These are phyloP conservation scores for Podaxis sp. DNA, from an alignment of 768 basidiomycete genomes.

Conservation along the genomic window DNA sequence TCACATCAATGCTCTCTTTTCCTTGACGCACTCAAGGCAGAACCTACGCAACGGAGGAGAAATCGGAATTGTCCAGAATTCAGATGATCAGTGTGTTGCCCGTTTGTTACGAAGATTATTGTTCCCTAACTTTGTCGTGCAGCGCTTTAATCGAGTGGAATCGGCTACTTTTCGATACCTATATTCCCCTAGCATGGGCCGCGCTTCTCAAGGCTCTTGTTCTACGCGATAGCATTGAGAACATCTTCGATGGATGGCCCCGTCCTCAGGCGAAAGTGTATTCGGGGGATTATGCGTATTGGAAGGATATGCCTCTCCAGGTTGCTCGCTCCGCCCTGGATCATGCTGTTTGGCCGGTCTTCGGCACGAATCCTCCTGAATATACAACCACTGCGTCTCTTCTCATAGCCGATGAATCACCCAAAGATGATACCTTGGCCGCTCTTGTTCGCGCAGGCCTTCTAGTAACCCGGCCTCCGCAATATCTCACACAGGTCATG, in stretches of 20 bases:
- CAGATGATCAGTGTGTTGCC: conserved; percentile 39
- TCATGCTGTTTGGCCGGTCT: conserved; percentile 35
- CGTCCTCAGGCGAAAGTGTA: conserved; percentile 28
- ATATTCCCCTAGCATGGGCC: conserved; percentile 45
- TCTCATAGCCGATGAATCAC: conserved; percentile 28
- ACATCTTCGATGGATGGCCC: conserved; percentile 44
- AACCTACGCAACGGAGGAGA: conserved; percentile 43
- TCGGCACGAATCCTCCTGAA: conserved; percentile 13
- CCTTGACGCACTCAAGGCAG: conserved; percentile 44
- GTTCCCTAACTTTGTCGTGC: background rate
- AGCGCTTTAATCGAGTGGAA: conserved; percentile 53
- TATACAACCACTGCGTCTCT: conserved; percentile 6
- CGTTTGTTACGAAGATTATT: background rate
- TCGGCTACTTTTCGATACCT: conserved; percentile 39
- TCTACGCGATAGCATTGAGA: conserved; percentile 16
- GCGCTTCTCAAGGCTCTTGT: conserved; percentile 32
- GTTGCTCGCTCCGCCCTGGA: conserved; percentile 29
- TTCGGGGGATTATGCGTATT: conserved; percentile 41
- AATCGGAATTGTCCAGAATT: conserved; percentile 34
- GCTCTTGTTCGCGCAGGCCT: conserved; percentile 35
- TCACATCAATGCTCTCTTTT: conserved; percentile 48
- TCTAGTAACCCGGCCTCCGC: conserved; percentile 34
- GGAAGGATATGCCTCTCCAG: conserved; percentile 31
- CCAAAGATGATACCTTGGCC: conserved; percentile 22
- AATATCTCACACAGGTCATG: conserved; percentile 31